A percentile compares a stretch with the other conserved stretches of the same genome.
phyloP scores from a whole-genome alignment of 2,329 filamentous ascomycete genomes.

The Aureobasidium sp. region DNA sequence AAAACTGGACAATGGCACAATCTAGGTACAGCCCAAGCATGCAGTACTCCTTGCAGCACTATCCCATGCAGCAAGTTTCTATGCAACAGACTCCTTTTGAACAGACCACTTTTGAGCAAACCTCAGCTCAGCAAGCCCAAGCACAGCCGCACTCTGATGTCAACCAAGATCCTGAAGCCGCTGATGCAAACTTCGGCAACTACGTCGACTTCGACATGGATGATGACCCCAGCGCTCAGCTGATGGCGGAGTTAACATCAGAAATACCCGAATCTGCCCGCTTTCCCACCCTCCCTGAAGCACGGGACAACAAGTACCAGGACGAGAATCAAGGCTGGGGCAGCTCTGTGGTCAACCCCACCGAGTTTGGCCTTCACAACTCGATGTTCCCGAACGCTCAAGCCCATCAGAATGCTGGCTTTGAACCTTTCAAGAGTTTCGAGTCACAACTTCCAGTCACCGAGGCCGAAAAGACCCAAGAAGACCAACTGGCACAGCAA shows the following conservation, averaged over 20 bases:
- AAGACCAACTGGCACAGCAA: neutral
- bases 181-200: neutral
- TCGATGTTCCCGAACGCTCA: neutral
- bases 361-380: neutral
- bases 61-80: neutral
- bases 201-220: neutral
- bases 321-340: neutral
- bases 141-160: neutral
- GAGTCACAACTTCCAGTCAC: neutral
- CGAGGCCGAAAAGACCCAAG: neutral
- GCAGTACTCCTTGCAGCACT: neutral
- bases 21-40: neutral
- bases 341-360: no score
- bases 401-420: neutral
- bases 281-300: neutral
- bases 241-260: neutral
- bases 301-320: neutral
- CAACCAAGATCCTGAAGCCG: neutral
- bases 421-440: neutral
- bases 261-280: neutral
- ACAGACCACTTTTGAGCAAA: neutral
- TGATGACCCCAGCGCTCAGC: neutral
- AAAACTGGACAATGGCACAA: neutral
- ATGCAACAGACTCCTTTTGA: neutral
- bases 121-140: neutral